Percentiles rank a stretch among this genome's conserved stretches.
Conservation (phyloP, 371 early-diverging fungal genomes). For the Mortierella sp. region DNA sequence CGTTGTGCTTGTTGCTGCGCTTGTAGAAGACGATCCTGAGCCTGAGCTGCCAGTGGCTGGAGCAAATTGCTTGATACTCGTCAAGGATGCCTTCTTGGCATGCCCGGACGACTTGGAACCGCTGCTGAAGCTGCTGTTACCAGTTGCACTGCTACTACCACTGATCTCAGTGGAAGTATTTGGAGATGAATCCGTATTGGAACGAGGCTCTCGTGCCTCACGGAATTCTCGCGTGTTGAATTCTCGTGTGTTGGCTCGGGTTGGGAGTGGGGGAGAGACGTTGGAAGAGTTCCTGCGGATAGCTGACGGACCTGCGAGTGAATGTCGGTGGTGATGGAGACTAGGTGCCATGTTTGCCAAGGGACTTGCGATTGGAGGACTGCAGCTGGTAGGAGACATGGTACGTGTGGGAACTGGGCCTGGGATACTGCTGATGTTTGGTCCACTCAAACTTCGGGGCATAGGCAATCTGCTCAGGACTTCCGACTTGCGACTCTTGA, state of each 20-base stretch:
- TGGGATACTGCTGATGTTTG: conserved; percentile 10
- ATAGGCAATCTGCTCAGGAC: conserved; percentile 45
- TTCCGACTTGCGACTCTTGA: conserved; percentile 32
- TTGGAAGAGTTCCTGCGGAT: conserved; percentile 37
- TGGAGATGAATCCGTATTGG: conserved; percentile 19
- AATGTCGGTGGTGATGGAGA: conserved; percentile 15
- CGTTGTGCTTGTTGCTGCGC: too few relatives aligned
- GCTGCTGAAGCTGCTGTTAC: neutral
- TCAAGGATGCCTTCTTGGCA: too few relatives aligned
- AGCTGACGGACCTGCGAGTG: conserved; percentile 7
- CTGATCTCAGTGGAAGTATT: conserved; percentile 4
- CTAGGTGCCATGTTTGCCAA: conserved; percentile 1
- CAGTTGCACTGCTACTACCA: neutral
- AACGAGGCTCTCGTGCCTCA: conserved; percentile 19
- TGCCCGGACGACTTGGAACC: too few relatives aligned
- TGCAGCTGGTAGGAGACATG: conserved; percentile 8
- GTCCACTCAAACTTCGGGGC: conserved; percentile 17
- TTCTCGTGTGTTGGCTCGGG: conserved; percentile 14
- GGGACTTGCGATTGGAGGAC: conserved; percentile 10
- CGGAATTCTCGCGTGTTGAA: conserved; percentile 15
- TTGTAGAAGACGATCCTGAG: too few relatives aligned
- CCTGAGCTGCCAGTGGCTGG: too few relatives aligned
- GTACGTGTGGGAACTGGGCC: conserved; percentile 5
- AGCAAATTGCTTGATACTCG: too few relatives aligned
- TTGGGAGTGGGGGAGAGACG: conserved; percentile 24